Percentiles rank a stretch among this genome's conserved stretches.
These are phyloP conservation scores for Lithocarpus polystachyus DNA, from an alignment of 306 rosid genomes.

Conservation along the genomic window DNA sequence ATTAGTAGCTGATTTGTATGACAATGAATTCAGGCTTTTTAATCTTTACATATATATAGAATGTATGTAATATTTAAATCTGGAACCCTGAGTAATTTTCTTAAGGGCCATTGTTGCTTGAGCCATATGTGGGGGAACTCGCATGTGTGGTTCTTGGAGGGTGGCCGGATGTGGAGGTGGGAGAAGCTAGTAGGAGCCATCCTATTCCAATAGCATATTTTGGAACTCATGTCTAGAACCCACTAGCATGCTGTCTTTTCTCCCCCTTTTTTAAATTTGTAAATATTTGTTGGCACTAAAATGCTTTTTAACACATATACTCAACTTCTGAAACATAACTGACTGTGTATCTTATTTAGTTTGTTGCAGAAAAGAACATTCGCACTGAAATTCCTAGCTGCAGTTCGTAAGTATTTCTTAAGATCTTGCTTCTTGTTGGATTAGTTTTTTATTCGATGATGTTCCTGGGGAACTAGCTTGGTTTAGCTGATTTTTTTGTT, in stretches of 20 bases:
- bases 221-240: conserved; percentile 7
- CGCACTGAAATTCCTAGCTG: conserved; percentile 59
- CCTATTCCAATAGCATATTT: background rate
- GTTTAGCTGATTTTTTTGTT: conserved; percentile 18
- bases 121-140: too few species aligned
- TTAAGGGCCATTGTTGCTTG: too few species aligned
- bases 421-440: conserved; percentile 17
- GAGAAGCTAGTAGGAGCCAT: too few species aligned
- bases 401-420: conserved; percentile 58
- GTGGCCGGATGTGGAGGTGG: too few species aligned
- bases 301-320: background rate
- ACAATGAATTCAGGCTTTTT: background rate
- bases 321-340: conserved; percentile 33
- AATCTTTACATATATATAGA: background rate
- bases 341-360: conserved; percentile 39
- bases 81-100: too few species aligned
- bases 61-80: too few species aligned
- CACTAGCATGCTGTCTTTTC: background rate
- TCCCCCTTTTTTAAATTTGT: background rate
- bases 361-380: conserved; percentile 60
- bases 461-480: conserved; percentile 7
- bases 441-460: conserved; percentile 17
- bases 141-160: too few species aligned
- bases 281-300: background rate
- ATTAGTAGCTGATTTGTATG: background rate